Evolutionary conservation across 2,329 filamentous ascomycete species (phyloP).

Genomic region (Phoma sp.): DNA sequence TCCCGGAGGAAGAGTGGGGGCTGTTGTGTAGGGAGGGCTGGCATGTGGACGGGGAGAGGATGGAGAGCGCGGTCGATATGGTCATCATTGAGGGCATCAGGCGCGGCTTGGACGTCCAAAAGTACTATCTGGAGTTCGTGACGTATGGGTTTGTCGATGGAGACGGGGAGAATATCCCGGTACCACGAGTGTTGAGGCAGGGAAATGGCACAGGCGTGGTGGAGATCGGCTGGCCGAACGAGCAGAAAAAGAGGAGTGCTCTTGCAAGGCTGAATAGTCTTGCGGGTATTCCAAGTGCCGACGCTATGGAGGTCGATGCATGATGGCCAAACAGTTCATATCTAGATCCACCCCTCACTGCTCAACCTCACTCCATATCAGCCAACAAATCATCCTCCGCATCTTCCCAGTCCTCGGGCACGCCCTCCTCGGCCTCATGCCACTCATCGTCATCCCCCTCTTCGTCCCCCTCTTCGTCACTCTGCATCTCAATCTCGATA

Average conservation of each 20-base stretch:
- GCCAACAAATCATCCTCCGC: slow-evolving; percentile 5
- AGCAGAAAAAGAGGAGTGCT: background rate
- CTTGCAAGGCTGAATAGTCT: background rate
- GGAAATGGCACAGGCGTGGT: slow-evolving; percentile 49
- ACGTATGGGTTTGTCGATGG: slow-evolving; percentile 67
- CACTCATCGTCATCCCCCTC: background rate
- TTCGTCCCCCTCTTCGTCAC: slow-evolving; percentile 2
- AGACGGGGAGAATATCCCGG: slow-evolving; percentile 56
- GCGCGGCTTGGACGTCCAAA: slow-evolving; percentile 61
- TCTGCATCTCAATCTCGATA: background rate
- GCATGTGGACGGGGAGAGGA: slow-evolving; percentile 63
- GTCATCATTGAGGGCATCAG: slow-evolving; percentile 60
- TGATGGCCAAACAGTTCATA: background rate
- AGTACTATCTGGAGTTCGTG: slow-evolving; percentile 63
- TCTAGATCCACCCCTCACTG: background rate
- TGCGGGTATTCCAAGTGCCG: background rate
- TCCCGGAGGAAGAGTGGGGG: slow-evolving; percentile 44
- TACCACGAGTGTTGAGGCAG: slow-evolving; percentile 58
- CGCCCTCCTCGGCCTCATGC: background rate
- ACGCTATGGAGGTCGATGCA: background rate
- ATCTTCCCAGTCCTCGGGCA: slow-evolving; percentile 8
- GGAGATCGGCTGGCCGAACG: slow-evolving; percentile 5
- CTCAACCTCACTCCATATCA: background rate
- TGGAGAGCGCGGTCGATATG: slow-evolving; percentile 47
- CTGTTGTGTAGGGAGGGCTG: slow-evolving; percentile 51